Percentiles rank a stretch among this genome's conserved stretches.
Conservation (phyloP, 2,329 filamentous ascomycete genomes). For the Arthrinium phaeospermum region DNA sequence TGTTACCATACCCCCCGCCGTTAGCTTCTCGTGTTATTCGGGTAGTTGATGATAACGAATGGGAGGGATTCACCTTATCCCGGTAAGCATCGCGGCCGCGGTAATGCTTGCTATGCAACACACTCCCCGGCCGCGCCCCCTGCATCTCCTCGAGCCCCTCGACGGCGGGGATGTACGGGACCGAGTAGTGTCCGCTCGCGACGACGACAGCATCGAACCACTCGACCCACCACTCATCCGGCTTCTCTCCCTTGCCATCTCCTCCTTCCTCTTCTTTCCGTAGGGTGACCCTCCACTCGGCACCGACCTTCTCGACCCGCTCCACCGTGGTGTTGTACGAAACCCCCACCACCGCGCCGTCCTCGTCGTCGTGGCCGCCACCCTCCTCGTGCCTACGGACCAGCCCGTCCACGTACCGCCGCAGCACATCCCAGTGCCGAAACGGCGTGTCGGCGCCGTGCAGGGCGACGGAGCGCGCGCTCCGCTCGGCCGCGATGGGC, state of each 20-base stretch:
- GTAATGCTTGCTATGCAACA: slow-evolving; percentile 62
- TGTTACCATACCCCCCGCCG: slow-evolving; percentile 33
- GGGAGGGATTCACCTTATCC: slow-evolving; percentile 45
- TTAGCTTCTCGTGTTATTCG: background rate
- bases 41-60: background rate
- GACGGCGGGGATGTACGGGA: slow-evolving; percentile 57
- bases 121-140: slow-evolving; percentile 50
- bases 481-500: slow-evolving; percentile 52
- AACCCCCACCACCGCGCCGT: slow-evolving; percentile 42
- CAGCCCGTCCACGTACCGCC: slow-evolving; percentile 58
- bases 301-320: slow-evolving; percentile 53
- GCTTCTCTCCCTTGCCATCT: slow-evolving; percentile 32
- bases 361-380: slow-evolving; percentile 48
- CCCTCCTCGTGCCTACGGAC: slow-evolving; percentile 59
- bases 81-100: slow-evolving; percentile 51
- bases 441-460: slow-evolving; percentile 67
- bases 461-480: slow-evolving; percentile 46
- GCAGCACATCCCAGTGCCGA: slow-evolving; percentile 63
- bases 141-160: slow-evolving; percentile 56
- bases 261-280: slow-evolving; percentile 41
- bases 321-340: slow-evolving; percentile 68
- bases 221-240: slow-evolving; percentile 68
- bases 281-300: slow-evolving; percentile 60
- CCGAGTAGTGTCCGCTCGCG: slow-evolving; percentile 51
- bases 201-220: slow-evolving; percentile 44